phyloP scores from a whole-genome alignment of 148 eudicot species.

The Rhododendron henanense region DNA sequence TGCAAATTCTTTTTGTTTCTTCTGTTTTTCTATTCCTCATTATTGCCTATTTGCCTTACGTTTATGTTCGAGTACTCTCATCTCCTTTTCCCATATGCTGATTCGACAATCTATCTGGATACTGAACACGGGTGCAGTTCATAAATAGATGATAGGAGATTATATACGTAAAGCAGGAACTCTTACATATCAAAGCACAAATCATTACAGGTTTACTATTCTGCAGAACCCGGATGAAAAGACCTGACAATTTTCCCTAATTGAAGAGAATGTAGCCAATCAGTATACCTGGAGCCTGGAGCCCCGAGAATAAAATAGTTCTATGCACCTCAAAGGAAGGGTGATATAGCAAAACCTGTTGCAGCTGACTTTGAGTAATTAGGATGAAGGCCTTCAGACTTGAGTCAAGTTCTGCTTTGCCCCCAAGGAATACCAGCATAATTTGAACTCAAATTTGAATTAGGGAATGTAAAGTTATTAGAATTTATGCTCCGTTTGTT shows the following conservation, averaged over 20 bases:
- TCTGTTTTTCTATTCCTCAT: neutral
- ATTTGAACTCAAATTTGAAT: neutral
- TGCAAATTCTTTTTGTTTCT: too few relatives aligned
- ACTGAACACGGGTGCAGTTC: neutral
- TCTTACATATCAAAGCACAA: neutral
- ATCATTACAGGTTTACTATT: neutral
- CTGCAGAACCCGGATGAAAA: neutral
- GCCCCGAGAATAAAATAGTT: neutral
- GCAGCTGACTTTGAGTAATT: neutral
- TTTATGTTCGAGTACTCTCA: neutral
- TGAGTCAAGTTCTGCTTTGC: neutral
- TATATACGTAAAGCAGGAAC: neutral
- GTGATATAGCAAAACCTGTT: neutral
- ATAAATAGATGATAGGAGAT: neutral
- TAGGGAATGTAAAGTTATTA: neutral
- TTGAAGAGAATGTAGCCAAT: neutral
- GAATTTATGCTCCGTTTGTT: too few relatives aligned
- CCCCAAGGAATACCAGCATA: neutral
- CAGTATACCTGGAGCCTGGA: neutral
- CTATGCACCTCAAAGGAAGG: neutral
- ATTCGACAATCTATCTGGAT: neutral
- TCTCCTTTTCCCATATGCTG: neutral
- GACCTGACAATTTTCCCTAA: neutral
- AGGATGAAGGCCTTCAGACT: neutral
- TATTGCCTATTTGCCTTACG: neutral